phyloP scores from a whole-genome alignment of 306 rosid genomes.

The Vigna angularis region DNA sequence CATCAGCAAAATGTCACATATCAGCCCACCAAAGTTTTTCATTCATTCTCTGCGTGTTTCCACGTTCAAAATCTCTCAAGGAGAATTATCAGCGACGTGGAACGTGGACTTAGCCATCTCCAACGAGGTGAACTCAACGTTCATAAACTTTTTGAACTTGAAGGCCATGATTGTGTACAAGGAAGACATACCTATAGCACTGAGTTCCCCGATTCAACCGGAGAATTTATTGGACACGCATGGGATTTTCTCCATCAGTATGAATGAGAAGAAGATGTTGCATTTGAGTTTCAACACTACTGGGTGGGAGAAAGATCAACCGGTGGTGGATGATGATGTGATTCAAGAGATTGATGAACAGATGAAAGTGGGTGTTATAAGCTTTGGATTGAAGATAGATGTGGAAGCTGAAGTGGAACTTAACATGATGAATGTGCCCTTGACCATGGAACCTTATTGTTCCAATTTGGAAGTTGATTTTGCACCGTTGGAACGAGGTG shows the following conservation, averaged over 20 bases:
- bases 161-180: background rate
- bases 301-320: constrained; percentile 43
- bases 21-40: constrained; percentile 1
- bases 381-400: constrained; percentile 23
- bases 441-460: constrained; percentile 4
- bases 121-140: constrained; percentile 5
- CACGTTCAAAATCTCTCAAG: constrained; percentile 20
- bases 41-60: constrained; percentile 18
- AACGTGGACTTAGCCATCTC: constrained; percentile 7
- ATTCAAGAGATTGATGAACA: constrained; percentile 8
- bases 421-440: background rate
- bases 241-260: background rate
- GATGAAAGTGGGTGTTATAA: constrained; percentile 1
- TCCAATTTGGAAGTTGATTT: constrained; percentile 31
- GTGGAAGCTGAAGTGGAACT: background rate
- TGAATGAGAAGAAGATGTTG: constrained; percentile 25
- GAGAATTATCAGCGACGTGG: constrained; percentile 29
- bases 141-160: background rate
- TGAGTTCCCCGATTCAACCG: background rate
- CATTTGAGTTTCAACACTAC: constrained; percentile 25
- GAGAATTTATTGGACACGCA: background rate
- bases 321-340: constrained; percentile 34
- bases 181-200: background rate
- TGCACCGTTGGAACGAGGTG: background rate
- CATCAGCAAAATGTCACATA: background rate